A percentile compares a stretch with the other conserved stretches of the same genome.
Conservation (phyloP, 1,284 basidiomycete species). For the Inonotus hispidus region DNA sequence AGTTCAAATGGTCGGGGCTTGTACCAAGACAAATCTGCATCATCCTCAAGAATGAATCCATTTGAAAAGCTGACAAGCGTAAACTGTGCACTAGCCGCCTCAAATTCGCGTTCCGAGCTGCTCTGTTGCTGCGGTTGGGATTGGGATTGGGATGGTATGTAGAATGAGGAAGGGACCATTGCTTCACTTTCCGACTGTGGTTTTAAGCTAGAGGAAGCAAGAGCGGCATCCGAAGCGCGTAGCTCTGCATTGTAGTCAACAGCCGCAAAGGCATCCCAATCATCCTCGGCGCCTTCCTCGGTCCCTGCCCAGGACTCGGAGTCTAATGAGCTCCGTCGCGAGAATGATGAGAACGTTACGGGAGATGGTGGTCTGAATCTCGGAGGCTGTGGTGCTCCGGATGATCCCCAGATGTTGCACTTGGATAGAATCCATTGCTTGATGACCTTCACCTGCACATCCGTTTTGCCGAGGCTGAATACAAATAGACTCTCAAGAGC, state of each 20-base stretch:
- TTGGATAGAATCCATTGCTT: slow-evolving; percentile 58
- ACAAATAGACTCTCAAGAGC: not conserved
- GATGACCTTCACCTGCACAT: slow-evolving; percentile 40
- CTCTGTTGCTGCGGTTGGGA: not conserved
- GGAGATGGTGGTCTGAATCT: slow-evolving; percentile 46
- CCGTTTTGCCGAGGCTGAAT: not conserved
- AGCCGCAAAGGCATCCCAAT: slow-evolving; percentile 18
- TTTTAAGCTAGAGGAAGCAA: not conserved
- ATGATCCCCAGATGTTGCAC: slow-evolving; percentile 39
- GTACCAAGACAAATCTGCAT: slow-evolving; percentile 51
- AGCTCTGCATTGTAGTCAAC: slow-evolving; percentile 19
- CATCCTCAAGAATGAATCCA: slow-evolving; percentile 62
- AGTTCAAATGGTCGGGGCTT: slow-evolving; percentile 53
- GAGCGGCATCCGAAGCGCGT: slow-evolving; percentile 18
- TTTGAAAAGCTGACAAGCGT: slow-evolving; percentile 59
- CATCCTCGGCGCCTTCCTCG: slow-evolving; percentile 19
- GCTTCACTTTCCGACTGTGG: not conserved
- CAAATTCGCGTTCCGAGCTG: slow-evolving; percentile 5
- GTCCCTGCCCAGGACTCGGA: slow-evolving; percentile 12
- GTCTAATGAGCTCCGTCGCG: slow-evolving; percentile 18
- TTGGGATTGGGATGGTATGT: not conserved
- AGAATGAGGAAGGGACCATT: not conserved
- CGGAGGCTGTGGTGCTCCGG: slow-evolving; percentile 32
- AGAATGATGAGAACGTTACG: slow-evolving; percentile 47
- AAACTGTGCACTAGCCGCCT: slow-evolving; percentile 27